Evolutionary conservation across 2,329 filamentous ascomycete species (phyloP).

Genomic region (Verticillium albo-atrum): DNA sequence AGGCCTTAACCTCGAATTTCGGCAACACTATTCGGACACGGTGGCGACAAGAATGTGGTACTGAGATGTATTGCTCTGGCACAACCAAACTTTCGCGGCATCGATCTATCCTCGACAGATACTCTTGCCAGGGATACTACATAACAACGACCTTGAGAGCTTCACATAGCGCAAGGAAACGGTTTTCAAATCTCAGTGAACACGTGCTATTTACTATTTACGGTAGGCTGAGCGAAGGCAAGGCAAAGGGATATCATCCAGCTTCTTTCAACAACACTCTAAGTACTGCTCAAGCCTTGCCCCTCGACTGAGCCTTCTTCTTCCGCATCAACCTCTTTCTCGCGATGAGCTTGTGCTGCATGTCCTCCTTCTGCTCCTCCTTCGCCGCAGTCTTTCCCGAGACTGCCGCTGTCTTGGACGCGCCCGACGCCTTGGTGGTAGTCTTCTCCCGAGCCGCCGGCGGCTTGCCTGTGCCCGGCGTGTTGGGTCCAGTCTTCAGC

Average conservation of each 20-base stretch:
- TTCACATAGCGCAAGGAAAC: too few relatives aligned
- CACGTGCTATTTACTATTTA: background rate
- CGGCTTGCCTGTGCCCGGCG: constrained; percentile 17
- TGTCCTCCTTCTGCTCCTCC: constrained; percentile 20
- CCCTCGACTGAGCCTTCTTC: constrained; percentile 48
- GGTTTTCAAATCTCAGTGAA: background rate
- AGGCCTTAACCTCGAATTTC: too few relatives aligned
- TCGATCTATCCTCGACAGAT: too few relatives aligned
- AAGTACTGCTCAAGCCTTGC: constrained; percentile 10
- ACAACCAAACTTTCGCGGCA: too few relatives aligned
- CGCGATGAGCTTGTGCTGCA: constrained; percentile 73
- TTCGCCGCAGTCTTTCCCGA: constrained; percentile 8
- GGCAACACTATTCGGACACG: too few relatives aligned
- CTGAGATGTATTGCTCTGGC: too few relatives aligned
- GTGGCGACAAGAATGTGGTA: too few relatives aligned
- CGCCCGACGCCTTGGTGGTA: constrained; percentile 2
- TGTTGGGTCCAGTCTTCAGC: constrained; percentile 24
- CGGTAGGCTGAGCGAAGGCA: background rate
- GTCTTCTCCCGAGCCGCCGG: constrained; percentile 1
- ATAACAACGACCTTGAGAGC: too few relatives aligned
- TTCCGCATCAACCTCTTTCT: constrained; percentile 78
- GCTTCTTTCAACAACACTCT: background rate
- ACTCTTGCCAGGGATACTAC: too few relatives aligned
- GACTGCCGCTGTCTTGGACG: background rate
- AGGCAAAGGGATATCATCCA: constrained; percentile 1